Base-by-base conservation (phyloP, 306 rosid genomes). In the Dalbergia oliveri region DNA sequence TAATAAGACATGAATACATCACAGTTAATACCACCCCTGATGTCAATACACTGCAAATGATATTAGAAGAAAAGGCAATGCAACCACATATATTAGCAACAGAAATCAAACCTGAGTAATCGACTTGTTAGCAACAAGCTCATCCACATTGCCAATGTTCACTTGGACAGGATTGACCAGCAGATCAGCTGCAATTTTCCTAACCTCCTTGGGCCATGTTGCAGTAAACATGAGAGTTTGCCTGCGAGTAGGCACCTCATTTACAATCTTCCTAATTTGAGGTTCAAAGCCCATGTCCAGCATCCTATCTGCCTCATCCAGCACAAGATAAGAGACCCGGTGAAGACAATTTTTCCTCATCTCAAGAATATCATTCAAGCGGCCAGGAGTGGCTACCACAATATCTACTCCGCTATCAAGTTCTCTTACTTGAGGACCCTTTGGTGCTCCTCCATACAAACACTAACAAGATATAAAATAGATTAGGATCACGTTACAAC, bases 231-330 rank as follows among this genome's bases (percentile, higher is more conserved):
- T 96, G 67, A 96, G 87, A 62, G 99, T 96, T 90, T 96, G 99
- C 81, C 99, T 89, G 13, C 97, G 91, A 71, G 92, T 71, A 81
- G 99, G 99, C 77, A 96, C 94, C 90, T 90, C 98, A 43, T 90
- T 96, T 78, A 96, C 99, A 79, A 96, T 85, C 91, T 96, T 93
- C 87, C 98, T 88, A 78, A 96, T 96, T 86, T 96, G 99, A 81
- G 99, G 99, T 83, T 96, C 99, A 84, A 96, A 96, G 60, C 99
- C 99, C 99, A 96, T 96, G 88, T 96, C 99, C 69, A 96, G 89
- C 99, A 96, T 96, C 49, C 99, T 91, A 79, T 96, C 99, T 66
- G 99, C 99, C 87, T 96, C 99, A 77, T 96, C 99, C 39, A 96
- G 90, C 72, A 96, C 99, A 66, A 93, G 96, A 79, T 90, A 96